Percentiles rank a stretch among this genome's conserved stretches.
phyloP scores from a whole-genome alignment of 768 basidiomycete species.

The Boletus insuetus region DNA sequence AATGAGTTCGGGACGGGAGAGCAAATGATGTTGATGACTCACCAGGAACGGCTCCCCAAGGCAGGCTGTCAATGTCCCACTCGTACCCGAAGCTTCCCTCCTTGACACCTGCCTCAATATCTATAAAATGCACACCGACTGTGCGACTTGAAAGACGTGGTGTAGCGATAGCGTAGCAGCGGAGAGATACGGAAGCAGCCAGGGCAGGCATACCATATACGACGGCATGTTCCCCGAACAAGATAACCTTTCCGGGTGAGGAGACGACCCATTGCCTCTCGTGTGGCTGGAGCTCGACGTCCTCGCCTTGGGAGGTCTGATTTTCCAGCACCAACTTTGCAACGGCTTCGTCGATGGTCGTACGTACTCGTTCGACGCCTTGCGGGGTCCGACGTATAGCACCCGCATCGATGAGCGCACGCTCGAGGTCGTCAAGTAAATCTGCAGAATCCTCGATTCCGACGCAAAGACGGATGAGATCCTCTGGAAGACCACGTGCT shows the following conservation, averaged over 20 bases:
- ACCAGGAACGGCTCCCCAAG: conserved; percentile 71
- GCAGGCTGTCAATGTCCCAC: conserved; percentile 76
- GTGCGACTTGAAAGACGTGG: conserved; percentile 59
- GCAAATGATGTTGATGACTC: neutral
- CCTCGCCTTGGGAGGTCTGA: conserved; percentile 8
- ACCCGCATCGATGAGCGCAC: conserved; percentile 87
- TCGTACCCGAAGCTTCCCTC: conserved; percentile 59
- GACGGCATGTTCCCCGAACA: conserved; percentile 98
- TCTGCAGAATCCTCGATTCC: conserved; percentile 96
- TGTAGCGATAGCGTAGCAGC: conserved; percentile 85
- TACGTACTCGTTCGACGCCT: conserved; percentile 40
- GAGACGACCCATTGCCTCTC: conserved; percentile 81
- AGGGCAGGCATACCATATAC: conserved; percentile 98
- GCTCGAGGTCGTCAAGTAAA: conserved; percentile 92
- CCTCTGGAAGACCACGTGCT: conserved; percentile 96
- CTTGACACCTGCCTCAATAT: conserved; percentile 48
- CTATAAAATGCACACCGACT: conserved; percentile 60
- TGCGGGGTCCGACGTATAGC: conserved; percentile 63
- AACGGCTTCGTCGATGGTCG: conserved; percentile 61
- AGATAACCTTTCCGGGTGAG: conserved; percentile 95
- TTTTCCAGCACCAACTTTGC: conserved; percentile 55
- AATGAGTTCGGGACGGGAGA: neutral
- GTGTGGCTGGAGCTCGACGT: conserved; percentile 11
- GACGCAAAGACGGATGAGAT: conserved; percentile 95
- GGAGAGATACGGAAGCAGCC: conserved; percentile 91